These are phyloP conservation scores for Amanita exitialis DNA, from an alignment of 768 basidiomycete genomes.

Conservation along the genomic window DNA sequence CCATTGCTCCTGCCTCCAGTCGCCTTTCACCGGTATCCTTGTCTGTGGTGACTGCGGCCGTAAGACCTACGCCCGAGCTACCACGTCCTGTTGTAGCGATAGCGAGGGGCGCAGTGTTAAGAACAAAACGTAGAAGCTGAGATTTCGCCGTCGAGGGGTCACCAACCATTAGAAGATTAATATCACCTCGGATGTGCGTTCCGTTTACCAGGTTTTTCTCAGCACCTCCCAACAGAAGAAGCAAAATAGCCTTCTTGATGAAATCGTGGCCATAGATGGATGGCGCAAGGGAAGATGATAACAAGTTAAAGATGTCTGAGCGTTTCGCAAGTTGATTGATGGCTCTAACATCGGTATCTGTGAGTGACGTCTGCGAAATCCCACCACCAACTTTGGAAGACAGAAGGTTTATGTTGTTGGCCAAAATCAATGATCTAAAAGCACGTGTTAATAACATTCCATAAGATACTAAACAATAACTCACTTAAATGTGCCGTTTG, in stretches of 20 bases:
- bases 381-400: slow-evolving; percentile 94
- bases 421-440: slow-evolving; percentile 79
- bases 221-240: slow-evolving; percentile 90
- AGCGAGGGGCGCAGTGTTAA: slow-evolving; percentile 91
- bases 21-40: slow-evolving; percentile 96
- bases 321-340: slow-evolving; percentile 93
- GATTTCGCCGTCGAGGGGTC: slow-evolving; percentile 99
- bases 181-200: slow-evolving; percentile 97
- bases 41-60: slow-evolving; percentile 97
- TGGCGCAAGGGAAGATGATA: slow-evolving; percentile 92
- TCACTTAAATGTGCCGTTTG: slow-evolving; percentile 90
- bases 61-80: slow-evolving; percentile 97
- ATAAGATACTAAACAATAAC: slow-evolving; percentile 14
- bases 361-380: slow-evolving; percentile 85
- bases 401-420: slow-evolving; percentile 90
- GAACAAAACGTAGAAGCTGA: slow-evolving; percentile 90
- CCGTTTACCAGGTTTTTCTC: slow-evolving; percentile 98
- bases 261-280: slow-evolving; percentile 96
- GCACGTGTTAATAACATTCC: slow-evolving; percentile 8
- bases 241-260: slow-evolving; percentile 89
- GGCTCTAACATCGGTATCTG: slow-evolving; percentile 88
- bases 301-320: slow-evolving; percentile 74
- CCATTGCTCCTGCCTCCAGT: slow-evolving; percentile 98
- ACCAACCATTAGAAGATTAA: slow-evolving; percentile 99
- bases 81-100: slow-evolving; percentile 98